Evolutionary conservation across 371 early-diverging fungal genomes (phyloP), one percentile per base, ranked within the genome.

Genomic region (Circinella minor): DNA sequence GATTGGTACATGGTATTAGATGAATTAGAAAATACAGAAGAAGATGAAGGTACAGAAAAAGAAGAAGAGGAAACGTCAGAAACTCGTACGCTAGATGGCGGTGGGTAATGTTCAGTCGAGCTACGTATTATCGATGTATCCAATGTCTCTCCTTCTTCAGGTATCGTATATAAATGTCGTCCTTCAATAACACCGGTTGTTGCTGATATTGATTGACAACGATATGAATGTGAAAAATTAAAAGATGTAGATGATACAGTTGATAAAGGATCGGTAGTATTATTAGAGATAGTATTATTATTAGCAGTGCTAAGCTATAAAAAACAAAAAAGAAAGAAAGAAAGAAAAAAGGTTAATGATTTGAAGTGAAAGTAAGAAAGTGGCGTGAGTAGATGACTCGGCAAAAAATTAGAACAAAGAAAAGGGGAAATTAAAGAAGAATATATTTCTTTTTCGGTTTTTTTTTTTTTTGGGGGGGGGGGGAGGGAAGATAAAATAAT

Each of bases 121-220:
- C 36, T 27, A 8, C 27, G 34, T 18, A 39, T 18, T 36, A 27
- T 27, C 27, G 27, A 18, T 14, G 67, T 38, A 34, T 39, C 54
- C 9, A 70, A 43, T 8, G 66, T 63, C 36, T 71, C 71, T 37
- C 61, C 61, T 57, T 71, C 71, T 63, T 71, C 71, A 17, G 63
- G 67, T 39, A 71, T 71, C 15, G 71, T 71, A 49, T 71, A 70
- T 20, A 70, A 17, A 39, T 65, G 57, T 7, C 57, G 57, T 34
- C 57, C 57, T 11, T 57, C 57, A 57, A 57, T 11, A 10, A n/a
- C 34, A 34, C 20, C 57, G 9, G 10, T 1, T 5, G 57, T 11
- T 57, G 51, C 43, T 51, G 57, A 17, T 6, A 43, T 9, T 6
- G 43, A 43, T 43, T 3, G 6, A 43, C 43, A 3, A 43, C 11